Percentiles rank a stretch among this genome's conserved stretches.
phyloP scores from a whole-genome alignment of 306 rosid genomes.

The Quercus wislizeni region DNA sequence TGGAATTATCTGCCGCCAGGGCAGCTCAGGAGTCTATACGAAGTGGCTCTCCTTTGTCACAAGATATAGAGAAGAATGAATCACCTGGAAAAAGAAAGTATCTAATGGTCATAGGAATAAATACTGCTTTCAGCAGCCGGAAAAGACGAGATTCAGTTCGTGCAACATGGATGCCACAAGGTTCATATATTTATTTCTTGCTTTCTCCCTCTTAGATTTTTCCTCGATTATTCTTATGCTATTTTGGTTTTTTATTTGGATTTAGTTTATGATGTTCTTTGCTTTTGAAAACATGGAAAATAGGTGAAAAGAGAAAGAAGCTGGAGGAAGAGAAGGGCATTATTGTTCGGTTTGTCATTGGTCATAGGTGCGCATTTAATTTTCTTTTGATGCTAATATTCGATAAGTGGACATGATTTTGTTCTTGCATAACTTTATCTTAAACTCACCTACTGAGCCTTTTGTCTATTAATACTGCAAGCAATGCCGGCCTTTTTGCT shows the following conservation, averaged over 20 bases:
- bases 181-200: conserved; percentile 32
- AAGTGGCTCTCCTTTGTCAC: conserved; percentile 65
- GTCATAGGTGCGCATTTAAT: conserved; percentile 68
- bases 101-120: conserved; percentile 88
- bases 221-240: neutral
- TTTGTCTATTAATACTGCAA: neutral
- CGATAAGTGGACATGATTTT: neutral
- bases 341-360: conserved; percentile 85
- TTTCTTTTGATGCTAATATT: conserved; percentile 8
- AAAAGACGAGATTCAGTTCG: conserved; percentile 98
- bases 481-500: neutral
- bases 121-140: conserved; percentile 98
- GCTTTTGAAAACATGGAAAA: conserved; percentile 33
- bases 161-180: conserved; percentile 97
- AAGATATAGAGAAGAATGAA: conserved; percentile 40
- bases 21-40: conserved; percentile 76
- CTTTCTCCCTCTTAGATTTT: neutral
- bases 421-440: neutral
- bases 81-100: conserved; percentile 64
- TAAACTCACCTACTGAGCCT: conserved; percentile 4
- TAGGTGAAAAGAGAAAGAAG: conserved; percentile 89
- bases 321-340: conserved; percentile 99
- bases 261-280: conserved; percentile 35
- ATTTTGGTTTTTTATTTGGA: neutral
- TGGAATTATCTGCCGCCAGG: conserved; percentile 92